Conservation (phyloP, 495 filamentous ascomycete species). For the Physcia stellaris region DNA sequence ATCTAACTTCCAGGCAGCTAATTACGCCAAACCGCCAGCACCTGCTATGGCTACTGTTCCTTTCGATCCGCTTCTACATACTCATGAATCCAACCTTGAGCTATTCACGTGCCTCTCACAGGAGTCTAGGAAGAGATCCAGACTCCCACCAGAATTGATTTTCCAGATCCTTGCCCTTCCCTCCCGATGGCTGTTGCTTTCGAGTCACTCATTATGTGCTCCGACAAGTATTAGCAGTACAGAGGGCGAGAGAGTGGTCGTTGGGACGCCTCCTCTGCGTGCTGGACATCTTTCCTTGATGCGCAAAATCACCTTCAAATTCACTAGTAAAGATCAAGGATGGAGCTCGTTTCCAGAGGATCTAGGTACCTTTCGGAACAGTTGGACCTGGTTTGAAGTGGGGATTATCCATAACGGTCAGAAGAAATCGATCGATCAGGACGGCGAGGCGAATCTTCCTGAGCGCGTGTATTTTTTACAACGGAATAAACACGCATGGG, state of each 20-base stretch:
- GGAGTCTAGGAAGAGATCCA: conserved; percentile 4
- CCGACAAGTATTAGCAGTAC: conserved; percentile 6
- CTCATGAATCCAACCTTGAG: conserved; percentile 14
- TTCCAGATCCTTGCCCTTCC: conserved; percentile 22
- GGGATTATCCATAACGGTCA: conserved; percentile 20
- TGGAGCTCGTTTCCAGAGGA: conserved; percentile 27
- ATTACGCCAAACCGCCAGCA: not conserved
- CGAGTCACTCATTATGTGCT: conserved; percentile 17
- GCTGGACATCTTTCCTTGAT: not conserved
- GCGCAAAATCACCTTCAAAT: conserved; percentile 50
- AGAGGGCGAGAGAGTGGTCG: conserved; percentile 2
- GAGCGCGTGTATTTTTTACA: conserved; percentile 18
- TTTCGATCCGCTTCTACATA: too few species aligned
- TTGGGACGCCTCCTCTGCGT: conserved; percentile 4
- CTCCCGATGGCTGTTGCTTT: conserved; percentile 13
- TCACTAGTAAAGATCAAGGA: conserved; percentile 55
- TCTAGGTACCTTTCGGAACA: conserved; percentile 36
- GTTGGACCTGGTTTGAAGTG: conserved; percentile 56
- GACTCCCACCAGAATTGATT: conserved; percentile 13
- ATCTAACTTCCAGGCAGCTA: not conserved
- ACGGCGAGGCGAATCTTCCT: conserved; percentile 10
- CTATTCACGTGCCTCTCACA: conserved; percentile 11
- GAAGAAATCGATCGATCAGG: conserved; percentile 8
- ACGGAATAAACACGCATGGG: conserved; percentile 23
- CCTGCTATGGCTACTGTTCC: not conserved